Evolutionary conservation across 768 basidiomycete species (phyloP), one percentile per base, ranked within the genome.

Genomic region (Tylopilus felleus): DNA sequence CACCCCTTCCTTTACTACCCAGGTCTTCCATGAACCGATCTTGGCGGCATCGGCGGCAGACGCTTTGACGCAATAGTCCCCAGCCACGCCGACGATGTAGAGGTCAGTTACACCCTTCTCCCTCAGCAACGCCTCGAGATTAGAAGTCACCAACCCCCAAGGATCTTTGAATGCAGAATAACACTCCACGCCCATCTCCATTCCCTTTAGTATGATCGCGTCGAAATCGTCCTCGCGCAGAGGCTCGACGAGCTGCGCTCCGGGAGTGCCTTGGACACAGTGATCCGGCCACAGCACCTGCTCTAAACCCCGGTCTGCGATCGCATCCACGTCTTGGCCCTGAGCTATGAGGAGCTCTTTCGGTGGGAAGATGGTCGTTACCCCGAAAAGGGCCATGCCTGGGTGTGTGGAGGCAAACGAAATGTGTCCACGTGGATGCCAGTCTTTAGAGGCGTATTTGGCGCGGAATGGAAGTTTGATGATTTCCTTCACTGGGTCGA

Each of bases 261-360:
- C 91, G 2, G 61, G 70, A 0, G 78, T 78, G 42, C 74, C 74
- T 49, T 79, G 80, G 22, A 91, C 78, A 60, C 90, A 92, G 65
- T 93, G 91, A 58, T 82, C 83, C 0, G 91, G 90, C 91, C 91
- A 93, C 29, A 93, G 71, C 25, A 80, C 77, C 67, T 88, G 86
- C 39, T 75, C 66, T 4, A 54, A 71, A 59, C 33, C 72, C 71
- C 55, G 57, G 9, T 59, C 47, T 4, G 41, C 25, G 62, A 68
- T 63, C 10, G 56, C 21, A 19, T 21, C 0, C 25, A 53, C 41
- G 25, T 58, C 58, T 38, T 67, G 62, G 3, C 66, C 65, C 46
- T 44, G 66, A 54, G 59, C 71, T 64, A 69, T 39, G 33, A 69
- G 58, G 36, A 70, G 63, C 25, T 43, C 75, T 65, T 54, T 57